Base-by-base conservation (phyloP, 169 alveolate species). In the Eimeria sp. region DNA sequence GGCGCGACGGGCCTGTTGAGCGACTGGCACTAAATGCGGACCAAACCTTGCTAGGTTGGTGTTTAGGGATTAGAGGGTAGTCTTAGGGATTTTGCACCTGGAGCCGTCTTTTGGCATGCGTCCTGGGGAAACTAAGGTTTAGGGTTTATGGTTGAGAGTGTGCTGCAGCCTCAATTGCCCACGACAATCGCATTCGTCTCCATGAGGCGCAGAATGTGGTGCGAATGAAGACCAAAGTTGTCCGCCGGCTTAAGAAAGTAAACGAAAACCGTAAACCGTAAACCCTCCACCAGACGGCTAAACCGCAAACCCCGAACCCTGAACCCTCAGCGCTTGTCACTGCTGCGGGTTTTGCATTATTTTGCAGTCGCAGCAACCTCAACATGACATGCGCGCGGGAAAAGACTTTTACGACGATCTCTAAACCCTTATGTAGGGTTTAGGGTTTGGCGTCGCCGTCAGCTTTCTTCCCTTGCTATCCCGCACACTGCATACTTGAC, bases 301-400 rank as follows among this genome's bases (percentile, higher is more conserved):
- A 58, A 65, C 16, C 0, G 43, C 1, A 14, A 65, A 0, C 75
- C 30, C 75, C 20, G 4, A 65, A 65, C 75, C 75, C 75, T 65
- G 4, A 65, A 65, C 75, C 11, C 75, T 65, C 13, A 9, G 75
- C 75, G 10, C 16, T 7, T 54, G 61, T 67, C 2, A 2, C 78
- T 67, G 45, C 78, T 67, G 57, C 43, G 22, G 84, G 51, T 73
- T 27, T 73, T 10, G 27, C 51, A 10, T 73, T 27, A 0, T 73
- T 16, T 27, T 30, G 43, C 84, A 73, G 84, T 73, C 84, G 43
- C 84, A 73, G 84, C 84, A 73, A 20, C 84, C 51, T 49, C 84
- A 30, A 6, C 84, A 73, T 49, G 84, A 73, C 84, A 10, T 73
- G 84, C 84, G 84, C n/a, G 16, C 84, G 51, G 51, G 51, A 45